Evolutionary conservation across 139 green algal genomes (phyloP).

Genomic region (Nannochloris sp.): DNA sequence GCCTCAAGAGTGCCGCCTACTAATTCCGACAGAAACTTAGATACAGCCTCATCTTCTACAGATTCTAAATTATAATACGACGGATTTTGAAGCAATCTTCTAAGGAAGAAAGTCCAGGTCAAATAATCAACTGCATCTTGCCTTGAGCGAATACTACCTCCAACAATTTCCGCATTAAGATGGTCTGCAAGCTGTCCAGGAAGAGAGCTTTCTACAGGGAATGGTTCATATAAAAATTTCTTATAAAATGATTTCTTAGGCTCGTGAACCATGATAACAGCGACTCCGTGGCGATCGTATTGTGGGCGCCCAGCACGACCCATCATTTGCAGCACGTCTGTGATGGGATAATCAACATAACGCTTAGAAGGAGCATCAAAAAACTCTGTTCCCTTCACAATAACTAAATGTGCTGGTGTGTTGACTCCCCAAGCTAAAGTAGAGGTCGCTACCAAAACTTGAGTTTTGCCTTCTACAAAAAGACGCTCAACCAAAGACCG

Average conservation of each 20-base stretch:
- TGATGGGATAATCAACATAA: constrained; percentile 98
- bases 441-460: constrained; percentile 85
- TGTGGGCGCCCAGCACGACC: constrained; percentile 86
- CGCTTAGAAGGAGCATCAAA: constrained; percentile 75
- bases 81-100: constrained; percentile 74
- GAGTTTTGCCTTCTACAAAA: constrained; percentile 85
- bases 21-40: constrained; percentile 64
- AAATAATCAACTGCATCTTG: constrained; percentile 94
- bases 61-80: constrained; percentile 87
- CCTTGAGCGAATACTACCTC: constrained; percentile 51
- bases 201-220: constrained; percentile 91
- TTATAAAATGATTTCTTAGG: constrained; percentile 99
- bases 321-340: constrained; percentile 95
- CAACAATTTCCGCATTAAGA: constrained; percentile 92
- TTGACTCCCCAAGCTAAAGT: constrained; percentile 95
- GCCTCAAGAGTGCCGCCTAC: constrained; percentile 55
- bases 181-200: constrained; percentile 83
- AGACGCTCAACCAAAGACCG: constrained; percentile 76
- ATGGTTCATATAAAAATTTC: constrained; percentile 98
- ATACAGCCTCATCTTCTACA: constrained; percentile 51
- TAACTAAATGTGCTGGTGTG: constrained; percentile 88
- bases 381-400: constrained; percentile 98
- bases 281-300: constrained; percentile 82
- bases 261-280: constrained; percentile 96
- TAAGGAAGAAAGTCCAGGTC: constrained; percentile 94